These are phyloP conservation scores for Royoungia palumana DNA, from an alignment of 768 basidiomycete genomes.

Conservation along the genomic window DNA sequence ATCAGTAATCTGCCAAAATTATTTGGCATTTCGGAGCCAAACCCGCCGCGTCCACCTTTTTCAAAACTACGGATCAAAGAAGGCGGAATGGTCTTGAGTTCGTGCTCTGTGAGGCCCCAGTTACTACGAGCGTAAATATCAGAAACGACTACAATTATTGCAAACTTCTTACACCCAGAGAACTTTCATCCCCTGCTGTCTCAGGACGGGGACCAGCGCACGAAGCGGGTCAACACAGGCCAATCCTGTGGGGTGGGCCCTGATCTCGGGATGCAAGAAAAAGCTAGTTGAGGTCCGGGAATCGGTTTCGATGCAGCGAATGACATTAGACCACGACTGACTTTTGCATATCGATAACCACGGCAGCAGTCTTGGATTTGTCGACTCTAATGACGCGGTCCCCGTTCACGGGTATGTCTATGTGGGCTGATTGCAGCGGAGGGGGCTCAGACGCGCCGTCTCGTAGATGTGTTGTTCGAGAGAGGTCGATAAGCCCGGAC, in stretches of 20 bases:
- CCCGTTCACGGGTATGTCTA: constrained; percentile 54
- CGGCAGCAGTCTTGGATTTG: constrained; percentile 47
- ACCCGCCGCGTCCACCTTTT: constrained; percentile 46
- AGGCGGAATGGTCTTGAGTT: constrained; percentile 59
- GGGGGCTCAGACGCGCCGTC: constrained; percentile 29
- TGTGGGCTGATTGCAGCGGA: constrained; percentile 36
- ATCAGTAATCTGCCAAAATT: constrained; percentile 56
- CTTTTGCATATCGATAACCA: constrained; percentile 79
- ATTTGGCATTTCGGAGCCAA: constrained; percentile 53
- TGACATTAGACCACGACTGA: constrained; percentile 27
- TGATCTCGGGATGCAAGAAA: constrained; percentile 61
- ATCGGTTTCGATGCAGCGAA: constrained; percentile 5
- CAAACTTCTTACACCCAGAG: constrained; percentile 55
- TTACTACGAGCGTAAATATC: constrained; percentile 40
- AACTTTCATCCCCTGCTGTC: constrained; percentile 51
- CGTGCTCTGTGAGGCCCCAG: constrained; percentile 68
- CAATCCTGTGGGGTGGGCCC: constrained; percentile 52
- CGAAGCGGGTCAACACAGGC: constrained; percentile 55
- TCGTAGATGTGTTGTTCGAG: constrained; percentile 43
- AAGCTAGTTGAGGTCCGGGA: constrained; percentile 37
- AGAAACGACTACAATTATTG: neutral
- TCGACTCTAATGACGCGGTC: constrained; percentile 50
- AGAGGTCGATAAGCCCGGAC: constrained; percentile 58
- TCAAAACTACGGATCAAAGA: constrained; percentile 53
- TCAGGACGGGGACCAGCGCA: constrained; percentile 45